Evolutionary conservation across 768 basidiomycete genomes (phyloP), one percentile per base, ranked within the genome.

Genomic region (Pleurotus giganteus): DNA sequence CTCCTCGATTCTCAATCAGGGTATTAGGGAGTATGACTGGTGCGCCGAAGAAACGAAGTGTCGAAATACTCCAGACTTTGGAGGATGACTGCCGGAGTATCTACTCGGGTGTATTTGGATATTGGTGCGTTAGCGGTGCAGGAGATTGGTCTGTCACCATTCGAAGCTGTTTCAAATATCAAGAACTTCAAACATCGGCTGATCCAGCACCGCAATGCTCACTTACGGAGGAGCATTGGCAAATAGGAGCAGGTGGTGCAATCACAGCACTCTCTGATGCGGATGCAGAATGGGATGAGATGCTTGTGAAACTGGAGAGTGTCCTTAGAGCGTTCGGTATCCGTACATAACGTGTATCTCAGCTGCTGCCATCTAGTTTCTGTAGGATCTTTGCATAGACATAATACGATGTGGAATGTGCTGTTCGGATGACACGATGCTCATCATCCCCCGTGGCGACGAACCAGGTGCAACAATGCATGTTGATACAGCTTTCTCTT

Each of bases 131-230:
- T 23, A 85, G 92, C 36, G 94, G 94, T 1, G 82, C 84, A 26
- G 88, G 91, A 1, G 95, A 97, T 72, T 94, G 94, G 84, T 90
- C 91, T 13, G 94, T 98, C 21, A 88, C 88, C 27, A 98, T 98
- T 62, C 86, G 95, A 43, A 95, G 91, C 58, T 93, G 94, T 68
- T 89, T 91, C 79, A 90, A 87, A 64, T 78, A 83, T 60, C 26
- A 19, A 56, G 47, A 49, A n/a, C n/a, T 37, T 17, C 2, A 23
- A 21, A 1, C 13, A 11, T 17, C 28, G 12, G 17, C 28, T 46
- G 46, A n/a, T 17, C 17, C 37, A 29, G 7, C 42, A 27, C 21
- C 57, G 4, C 17, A 15, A 15, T 54, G 36, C 2, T 26, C 15
- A 26, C 32, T 27, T 19, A 27, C 19, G 39, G 58, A 64, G 26